Conservation (phyloP, 345 rosid species). For the Noccaea caerulescens region DNA sequence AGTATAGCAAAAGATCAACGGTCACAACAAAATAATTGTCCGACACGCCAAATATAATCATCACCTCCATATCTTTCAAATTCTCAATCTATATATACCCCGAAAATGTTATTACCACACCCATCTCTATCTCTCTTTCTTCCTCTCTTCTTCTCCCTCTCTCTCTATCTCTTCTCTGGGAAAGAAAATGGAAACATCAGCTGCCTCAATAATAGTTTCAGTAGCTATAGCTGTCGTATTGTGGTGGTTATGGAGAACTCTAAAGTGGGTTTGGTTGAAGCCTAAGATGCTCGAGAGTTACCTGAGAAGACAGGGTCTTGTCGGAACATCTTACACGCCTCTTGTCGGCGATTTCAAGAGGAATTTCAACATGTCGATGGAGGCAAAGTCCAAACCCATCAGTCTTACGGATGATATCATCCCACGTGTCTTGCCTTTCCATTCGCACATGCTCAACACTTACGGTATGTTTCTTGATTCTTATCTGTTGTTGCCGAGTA, state of each 20-base stretch:
- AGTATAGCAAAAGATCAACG: conserved; percentile 1
- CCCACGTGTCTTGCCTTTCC: conserved; percentile 38
- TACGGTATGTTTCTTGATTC: conserved; percentile 36
- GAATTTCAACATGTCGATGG: conserved; percentile 9
- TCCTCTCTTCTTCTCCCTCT: background rate
- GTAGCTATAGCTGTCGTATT: conserved; percentile 11
- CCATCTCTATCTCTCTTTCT: background rate
- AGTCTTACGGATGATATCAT: conserved; percentile 35
- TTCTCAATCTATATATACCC: background rate
- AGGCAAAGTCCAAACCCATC: conserved; percentile 43
- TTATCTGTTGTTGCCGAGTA: background rate
- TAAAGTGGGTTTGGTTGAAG: conserved; percentile 48
- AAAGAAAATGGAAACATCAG: conserved; percentile 26
- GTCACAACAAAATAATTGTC: background rate
- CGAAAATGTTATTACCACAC: background rate
- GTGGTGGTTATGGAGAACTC: conserved; percentile 42
- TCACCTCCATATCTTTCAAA: conserved; percentile 15
- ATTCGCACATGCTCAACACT: conserved; percentile 32
- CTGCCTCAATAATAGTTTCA: conserved; percentile 24
- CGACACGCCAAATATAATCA: conserved; percentile 18
- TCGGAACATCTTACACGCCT: conserved; percentile 43
- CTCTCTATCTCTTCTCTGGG: background rate
- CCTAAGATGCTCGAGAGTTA: conserved; percentile 45
- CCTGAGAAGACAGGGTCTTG: conserved; percentile 44
- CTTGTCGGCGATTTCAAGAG: conserved; percentile 42